Evolutionary conservation across 1,284 basidiomycete species (phyloP), one percentile per base, ranked within the genome.

Genomic region (Xanthoconium separans): DNA sequence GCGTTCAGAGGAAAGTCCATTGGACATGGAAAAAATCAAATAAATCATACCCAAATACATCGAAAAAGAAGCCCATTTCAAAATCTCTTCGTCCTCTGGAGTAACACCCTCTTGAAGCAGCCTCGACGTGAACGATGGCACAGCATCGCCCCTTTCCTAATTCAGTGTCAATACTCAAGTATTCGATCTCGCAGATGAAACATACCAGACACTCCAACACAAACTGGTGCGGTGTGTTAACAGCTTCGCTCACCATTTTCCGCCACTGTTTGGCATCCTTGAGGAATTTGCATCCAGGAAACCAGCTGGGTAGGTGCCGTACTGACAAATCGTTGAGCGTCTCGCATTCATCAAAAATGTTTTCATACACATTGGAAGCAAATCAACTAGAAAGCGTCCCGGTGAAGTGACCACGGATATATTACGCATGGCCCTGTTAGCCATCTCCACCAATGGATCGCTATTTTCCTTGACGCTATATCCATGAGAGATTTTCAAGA

Each of bases 261-360:
- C 64, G 66, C 74, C 75, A 80, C 15, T 58, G 52, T 8, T 64
- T 59, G 0, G 75, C 76, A 4, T 66, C 68, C 31, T 66, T 63
- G 60, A 76, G 69, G 61, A 80, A 81, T 1, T 70, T 67, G 36
- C 71, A 67, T 1, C 79, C 79, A 24, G 80, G 80, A 4, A 77
- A 50, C 78, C 78, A 80, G 48, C 73, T 71, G 0, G 78, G 79
- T 7, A 80, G 50, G 37, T 70, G 55, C 49, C 65, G 68, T 53
- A 81, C 70, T 71, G 20, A n/a, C 1, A 7, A 1, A n/a, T 18
- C 12, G 27, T 27, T 27, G 27, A 27, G 27, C 27, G 27, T 6
- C 27, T 27, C 27, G 27, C 27, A 7, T 27, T 27, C 27, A 27
- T 6, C 27, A 22, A 22, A 22, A 22, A 22, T 22, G 22, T 22